These are phyloP conservation scores for Oxalis stricta DNA, from an alignment of 441 rosid species.

Conservation along the genomic window DNA sequence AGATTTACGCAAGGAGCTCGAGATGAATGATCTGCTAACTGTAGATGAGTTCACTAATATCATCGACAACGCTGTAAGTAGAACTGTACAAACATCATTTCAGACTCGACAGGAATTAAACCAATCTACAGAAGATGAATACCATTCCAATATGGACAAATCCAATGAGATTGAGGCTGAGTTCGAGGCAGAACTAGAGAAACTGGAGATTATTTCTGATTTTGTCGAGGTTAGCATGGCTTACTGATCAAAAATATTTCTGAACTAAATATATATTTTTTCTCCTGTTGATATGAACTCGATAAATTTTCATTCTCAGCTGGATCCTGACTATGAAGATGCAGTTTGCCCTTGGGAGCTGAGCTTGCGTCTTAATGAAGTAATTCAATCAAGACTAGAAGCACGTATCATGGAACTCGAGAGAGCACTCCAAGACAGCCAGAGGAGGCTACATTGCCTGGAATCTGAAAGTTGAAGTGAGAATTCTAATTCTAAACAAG, in stretches of 20 bases:
- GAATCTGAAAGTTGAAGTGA: slow-evolving; percentile 5
- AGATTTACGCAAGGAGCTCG: slow-evolving; percentile 24
- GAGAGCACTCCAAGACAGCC: slow-evolving; percentile 15
- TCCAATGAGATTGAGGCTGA: slow-evolving; percentile 28
- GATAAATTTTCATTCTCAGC: not conserved
- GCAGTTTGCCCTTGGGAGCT: slow-evolving; percentile 16
- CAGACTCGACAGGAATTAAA: not conserved
- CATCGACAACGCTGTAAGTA: not conserved
- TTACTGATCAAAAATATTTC: not conserved
- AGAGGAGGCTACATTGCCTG: slow-evolving; percentile 12
- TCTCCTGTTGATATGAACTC: not conserved
- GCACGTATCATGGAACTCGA: slow-evolving; percentile 23
- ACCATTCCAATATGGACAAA: too few relatives aligned
- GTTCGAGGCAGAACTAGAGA: slow-evolving; percentile 29
- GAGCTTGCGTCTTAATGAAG: slow-evolving; percentile 23
- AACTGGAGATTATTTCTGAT: slow-evolving; percentile 7
- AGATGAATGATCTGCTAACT: slow-evolving; percentile 17
- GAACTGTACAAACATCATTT: not conserved
- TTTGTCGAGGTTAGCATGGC: slow-evolving; percentile 8
- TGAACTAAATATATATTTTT: too few relatives aligned
- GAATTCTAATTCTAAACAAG: not conserved
- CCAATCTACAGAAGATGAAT: not conserved
- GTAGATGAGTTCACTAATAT: slow-evolving; percentile 8
- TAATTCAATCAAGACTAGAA: slow-evolving; percentile 21
- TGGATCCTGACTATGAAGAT: slow-evolving; percentile 2